Evolutionary conservation across 1,139 yeast genomes (phyloP).

Genomic region (Hyphopichia khmerensis): DNA sequence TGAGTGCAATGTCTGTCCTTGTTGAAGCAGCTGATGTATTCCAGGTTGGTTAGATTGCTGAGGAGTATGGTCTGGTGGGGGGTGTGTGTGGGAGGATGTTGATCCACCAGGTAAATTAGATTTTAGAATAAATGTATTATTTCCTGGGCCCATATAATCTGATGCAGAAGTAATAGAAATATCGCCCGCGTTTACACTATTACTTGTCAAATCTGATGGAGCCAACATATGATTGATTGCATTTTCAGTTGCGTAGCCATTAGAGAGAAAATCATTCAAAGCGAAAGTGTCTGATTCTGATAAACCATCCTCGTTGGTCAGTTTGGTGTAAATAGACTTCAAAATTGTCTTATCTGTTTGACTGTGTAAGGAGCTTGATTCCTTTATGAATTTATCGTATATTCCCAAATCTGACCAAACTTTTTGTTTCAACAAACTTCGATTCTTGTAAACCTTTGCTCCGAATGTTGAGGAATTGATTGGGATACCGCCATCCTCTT

Average conservation of each 20-base stretch:
- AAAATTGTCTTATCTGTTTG: constrained; percentile 33
- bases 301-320: constrained; percentile 10
- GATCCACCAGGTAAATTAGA: constrained; percentile 1
- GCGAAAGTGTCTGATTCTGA: constrained; percentile 13
- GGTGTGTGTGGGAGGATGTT: background rate
- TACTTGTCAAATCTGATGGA: constrained; percentile 24
- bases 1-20: background rate
- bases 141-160: constrained; percentile 28
- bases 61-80: constrained; percentile 9
- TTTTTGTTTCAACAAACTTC: constrained; percentile 28
- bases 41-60: constrained; percentile 12
- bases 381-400: constrained; percentile 29
- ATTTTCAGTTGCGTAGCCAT: constrained; percentile 27
- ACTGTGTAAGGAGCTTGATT: constrained; percentile 15
- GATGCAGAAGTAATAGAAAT: constrained; percentile 30
- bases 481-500: constrained; percentile 42
- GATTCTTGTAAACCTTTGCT: constrained; percentile 37
- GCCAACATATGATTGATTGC: constrained; percentile 13
- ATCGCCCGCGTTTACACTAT: constrained; percentile 29
- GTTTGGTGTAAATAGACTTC: constrained; percentile 24
- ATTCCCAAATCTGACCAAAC: constrained; percentile 39
- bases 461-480: constrained; percentile 38
- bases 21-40: constrained; percentile 6
- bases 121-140: constrained; percentile 21
- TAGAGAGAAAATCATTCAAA: constrained; percentile 36